phyloP scores from a whole-genome alignment of 1,139 yeast species.

The Suzukiozyma palmioleophila region DNA sequence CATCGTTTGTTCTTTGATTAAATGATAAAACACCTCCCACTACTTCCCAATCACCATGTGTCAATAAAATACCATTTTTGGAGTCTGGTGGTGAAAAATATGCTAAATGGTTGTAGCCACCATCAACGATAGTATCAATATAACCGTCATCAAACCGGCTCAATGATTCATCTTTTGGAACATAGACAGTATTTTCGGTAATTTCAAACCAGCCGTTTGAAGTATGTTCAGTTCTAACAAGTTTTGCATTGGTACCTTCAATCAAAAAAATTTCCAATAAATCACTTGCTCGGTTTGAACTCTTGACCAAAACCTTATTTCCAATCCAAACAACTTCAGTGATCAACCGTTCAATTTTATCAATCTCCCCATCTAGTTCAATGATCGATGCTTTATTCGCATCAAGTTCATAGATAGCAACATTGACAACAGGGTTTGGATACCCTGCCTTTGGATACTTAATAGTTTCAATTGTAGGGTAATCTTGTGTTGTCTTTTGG shows the following conservation, averaged over 20 bases:
- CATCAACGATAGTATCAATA: slow-evolving; percentile 48
- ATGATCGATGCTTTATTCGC: slow-evolving; percentile 13
- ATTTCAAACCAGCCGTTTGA: slow-evolving; percentile 72
- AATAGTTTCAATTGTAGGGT: slow-evolving; percentile 35
- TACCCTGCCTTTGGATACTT: slow-evolving; percentile 48
- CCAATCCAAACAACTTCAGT: slow-evolving; percentile 46
- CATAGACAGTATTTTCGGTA: slow-evolving; percentile 61
- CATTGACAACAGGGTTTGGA: slow-evolving; percentile 38
- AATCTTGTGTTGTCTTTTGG: slow-evolving; percentile 40
- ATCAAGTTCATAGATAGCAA: slow-evolving; percentile 30
- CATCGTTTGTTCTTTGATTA: slow-evolving; percentile 36
- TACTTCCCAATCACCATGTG: slow-evolving; percentile 54
- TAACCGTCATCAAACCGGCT: slow-evolving; percentile 49
- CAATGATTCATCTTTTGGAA: slow-evolving; percentile 54
- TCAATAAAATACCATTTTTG: slow-evolving; percentile 38
- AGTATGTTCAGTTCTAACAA: slow-evolving; percentile 33
- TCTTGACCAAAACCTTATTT: slow-evolving; percentile 30
- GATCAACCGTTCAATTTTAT: slow-evolving; percentile 23
- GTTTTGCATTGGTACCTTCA: slow-evolving; percentile 20
- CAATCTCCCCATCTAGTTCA: slow-evolving; percentile 21
- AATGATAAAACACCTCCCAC: slow-evolving; percentile 44
- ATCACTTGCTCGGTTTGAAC: slow-evolving; percentile 45
- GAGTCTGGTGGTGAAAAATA: slow-evolving; percentile 51
- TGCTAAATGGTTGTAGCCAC: slow-evolving; percentile 54
- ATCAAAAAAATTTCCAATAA: slow-evolving; percentile 36